phyloP scores from a whole-genome alignment of 2,329 filamentous ascomycete species.

The Ophiostoma triangulosporum region DNA sequence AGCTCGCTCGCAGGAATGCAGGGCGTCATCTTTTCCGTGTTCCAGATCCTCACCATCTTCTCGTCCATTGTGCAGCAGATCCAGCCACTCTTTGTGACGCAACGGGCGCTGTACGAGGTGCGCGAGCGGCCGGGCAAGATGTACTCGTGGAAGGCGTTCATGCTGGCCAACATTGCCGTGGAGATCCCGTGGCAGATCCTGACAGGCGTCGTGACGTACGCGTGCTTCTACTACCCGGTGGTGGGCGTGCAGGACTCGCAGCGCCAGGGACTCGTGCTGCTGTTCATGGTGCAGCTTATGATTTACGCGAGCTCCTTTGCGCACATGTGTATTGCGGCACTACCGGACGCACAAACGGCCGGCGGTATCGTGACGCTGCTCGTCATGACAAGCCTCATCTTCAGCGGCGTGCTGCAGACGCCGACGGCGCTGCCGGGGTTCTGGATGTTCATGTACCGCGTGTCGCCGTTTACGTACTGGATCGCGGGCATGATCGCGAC shows the following conservation, averaged over 20 bases:
- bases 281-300: conserved; percentile 52
- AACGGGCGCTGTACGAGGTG: conserved; percentile 69
- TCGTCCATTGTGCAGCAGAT: conserved; percentile 64
- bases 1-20: conserved; percentile 64
- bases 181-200: conserved; percentile 75
- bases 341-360: conserved; percentile 55
- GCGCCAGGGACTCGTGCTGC: conserved; percentile 50
- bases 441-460: conserved; percentile 70
- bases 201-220: conserved; percentile 50
- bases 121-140: conserved; percentile 73
- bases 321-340: conserved; percentile 57
- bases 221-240: conserved; percentile 73
- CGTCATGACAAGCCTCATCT: conserved; percentile 43
- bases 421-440: conserved; percentile 50
- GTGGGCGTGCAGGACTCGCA: conserved; percentile 38
- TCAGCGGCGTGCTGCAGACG: conserved; percentile 47
- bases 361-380: conserved; percentile 46
- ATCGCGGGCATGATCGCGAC: conserved; percentile 57
- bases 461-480: conserved; percentile 76
- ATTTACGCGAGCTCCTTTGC: conserved; percentile 59
- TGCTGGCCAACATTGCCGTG: conserved; percentile 67
- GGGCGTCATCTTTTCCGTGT: conserved; percentile 75
- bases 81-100: conserved; percentile 74
- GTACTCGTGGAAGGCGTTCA: conserved; percentile 75
- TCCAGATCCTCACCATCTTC: conserved; percentile 73